These are phyloP conservation scores for Ustilaginoidea virens DNA, from an alignment of 2,329 filamentous ascomycete genomes.

Conservation along the genomic window DNA sequence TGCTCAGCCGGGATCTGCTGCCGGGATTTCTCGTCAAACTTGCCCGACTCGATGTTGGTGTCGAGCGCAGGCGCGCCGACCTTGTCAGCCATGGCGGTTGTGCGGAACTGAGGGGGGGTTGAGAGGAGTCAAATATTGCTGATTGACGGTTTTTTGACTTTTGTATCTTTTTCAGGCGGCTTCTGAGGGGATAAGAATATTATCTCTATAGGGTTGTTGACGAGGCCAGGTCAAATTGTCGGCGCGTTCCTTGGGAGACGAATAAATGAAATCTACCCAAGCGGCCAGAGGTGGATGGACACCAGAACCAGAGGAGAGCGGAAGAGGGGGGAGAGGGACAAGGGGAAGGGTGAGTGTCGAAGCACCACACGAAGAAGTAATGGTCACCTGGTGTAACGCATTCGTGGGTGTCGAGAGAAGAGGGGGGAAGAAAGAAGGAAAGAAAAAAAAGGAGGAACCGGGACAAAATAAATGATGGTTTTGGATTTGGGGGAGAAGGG, in stretches of 20 bases:
- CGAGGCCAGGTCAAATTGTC: conserved; percentile 1
- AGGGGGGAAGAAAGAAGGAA: conserved; percentile 21
- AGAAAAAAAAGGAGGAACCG: conserved; percentile 14
- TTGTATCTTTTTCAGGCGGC: not conserved
- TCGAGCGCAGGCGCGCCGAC: conserved; percentile 40
- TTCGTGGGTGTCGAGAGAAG: conserved; percentile 33
- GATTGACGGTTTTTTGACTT: conserved; percentile 1
- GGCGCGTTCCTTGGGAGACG: conserved; percentile 2
- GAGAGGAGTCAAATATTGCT: conserved; percentile 1
- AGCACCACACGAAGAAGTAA: conserved; percentile 33
- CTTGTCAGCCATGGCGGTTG: conserved; percentile 31
- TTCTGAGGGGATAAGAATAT: not conserved
- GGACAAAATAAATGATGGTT: no score
- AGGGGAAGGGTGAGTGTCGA: conserved; percentile 15
- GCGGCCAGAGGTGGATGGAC: conserved; percentile 2
- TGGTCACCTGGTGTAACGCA: conserved; percentile 28
- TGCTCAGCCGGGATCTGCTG: conserved; percentile 14
- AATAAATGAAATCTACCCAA: conserved; percentile 4
- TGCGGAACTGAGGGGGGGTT: no score
- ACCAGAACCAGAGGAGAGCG: conserved; percentile 5
- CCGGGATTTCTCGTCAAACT: conserved; percentile 44
- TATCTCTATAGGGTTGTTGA: conserved; percentile 3
- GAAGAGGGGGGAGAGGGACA: conserved; percentile 7
- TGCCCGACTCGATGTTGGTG: conserved; percentile 48
- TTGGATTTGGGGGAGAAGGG: not conserved